Percentiles rank a stretch among this genome's conserved stretches.
Evolutionary conservation across 768 basidiomycete species (phyloP).

Genomic region (Sarcodon sp.): DNA sequence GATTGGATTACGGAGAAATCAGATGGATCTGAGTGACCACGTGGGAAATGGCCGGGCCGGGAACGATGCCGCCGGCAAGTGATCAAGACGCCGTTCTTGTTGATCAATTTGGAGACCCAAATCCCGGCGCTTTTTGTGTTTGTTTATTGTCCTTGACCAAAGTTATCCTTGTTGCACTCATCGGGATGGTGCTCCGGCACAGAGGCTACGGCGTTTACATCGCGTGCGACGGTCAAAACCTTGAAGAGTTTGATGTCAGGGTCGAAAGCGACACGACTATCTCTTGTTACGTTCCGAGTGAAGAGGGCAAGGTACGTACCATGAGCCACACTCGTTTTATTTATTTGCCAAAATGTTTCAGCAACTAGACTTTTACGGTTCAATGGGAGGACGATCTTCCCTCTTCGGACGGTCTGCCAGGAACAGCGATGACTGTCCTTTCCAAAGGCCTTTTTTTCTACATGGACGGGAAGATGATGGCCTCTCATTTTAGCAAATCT

Average conservation of each 20-base stretch:
- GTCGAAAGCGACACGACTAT: conserved; percentile 5
- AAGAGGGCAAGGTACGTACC: conserved; percentile 7
- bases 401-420: conserved; percentile 3
- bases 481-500: background rate
- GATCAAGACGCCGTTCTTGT: too few relatives aligned
- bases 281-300: conserved; percentile 8
- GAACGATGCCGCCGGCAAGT: too few relatives aligned
- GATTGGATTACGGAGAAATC: too few relatives aligned
- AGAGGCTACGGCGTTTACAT: conserved; percentile 7
- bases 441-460: background rate
- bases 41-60: too few relatives aligned
- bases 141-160: background rate
- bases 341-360: background rate
- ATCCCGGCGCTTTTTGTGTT: too few relatives aligned
- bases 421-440: too few relatives aligned
- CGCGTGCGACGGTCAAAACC: conserved; percentile 7
- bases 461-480: conserved; percentile 9
- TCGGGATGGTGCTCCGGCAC: conserved; percentile 3
- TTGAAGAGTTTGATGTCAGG: conserved; percentile 4
- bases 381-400: conserved; percentile 6
- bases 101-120: background rate
- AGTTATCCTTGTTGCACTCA: background rate
- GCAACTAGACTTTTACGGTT: conserved; percentile 4
- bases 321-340: background rate
- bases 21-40: too few relatives aligned